Base-by-base conservation (phyloP, 1,284 basidiomycete species). In the Cryptococcus sp. region DNA sequence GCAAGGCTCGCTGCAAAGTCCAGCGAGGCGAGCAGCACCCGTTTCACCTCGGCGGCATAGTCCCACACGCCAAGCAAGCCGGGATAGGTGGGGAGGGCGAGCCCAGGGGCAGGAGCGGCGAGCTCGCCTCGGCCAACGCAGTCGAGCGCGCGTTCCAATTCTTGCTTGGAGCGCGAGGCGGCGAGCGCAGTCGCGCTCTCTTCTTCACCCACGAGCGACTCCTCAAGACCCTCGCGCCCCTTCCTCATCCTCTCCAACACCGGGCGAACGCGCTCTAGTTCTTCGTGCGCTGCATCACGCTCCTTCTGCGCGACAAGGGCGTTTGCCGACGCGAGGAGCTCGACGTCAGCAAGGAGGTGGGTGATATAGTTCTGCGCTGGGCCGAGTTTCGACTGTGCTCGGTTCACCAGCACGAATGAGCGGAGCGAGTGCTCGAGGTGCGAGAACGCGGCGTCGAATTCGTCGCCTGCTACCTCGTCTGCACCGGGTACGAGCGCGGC, bases 371-470 rank as follows among this genome's bases (percentile, higher is more conserved):
- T 96, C 63, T 89, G 86, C n/a, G 88, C 94, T 2, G 96, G 96
- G 45, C 90, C 85, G 46, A 99, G 87, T 80, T 98, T 99, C 46
- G 91, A 96, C 78, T 92, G 93, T 39, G 89, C 85, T 28, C 96
- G 87, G 80, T 98, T 97, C 75, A 88, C 86, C 56, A 98, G 86
- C 16, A 98, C 92, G 77, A 98, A 99, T 1, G 92, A 93, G 28
- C 93, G 86, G 43, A 99, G 81, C 0, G 89, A 86, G n/a, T 88
- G 85, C 77, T 98, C 94, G 57, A 99, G 86, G 63, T 88, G 85
- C 50, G 87, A 86, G 72, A 98, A 98, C 0, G 84, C 82, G 61
- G 84, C 86, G 56, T 84, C 82, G 2, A 85, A 82, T 62, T 82
- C 84, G 37, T 73, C 57, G 33, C 57, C 68, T 20, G 55, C 60